Conservation (phyloP, 495 filamentous ascomycete genomes). For the Aspergillus baeticus region DNA sequence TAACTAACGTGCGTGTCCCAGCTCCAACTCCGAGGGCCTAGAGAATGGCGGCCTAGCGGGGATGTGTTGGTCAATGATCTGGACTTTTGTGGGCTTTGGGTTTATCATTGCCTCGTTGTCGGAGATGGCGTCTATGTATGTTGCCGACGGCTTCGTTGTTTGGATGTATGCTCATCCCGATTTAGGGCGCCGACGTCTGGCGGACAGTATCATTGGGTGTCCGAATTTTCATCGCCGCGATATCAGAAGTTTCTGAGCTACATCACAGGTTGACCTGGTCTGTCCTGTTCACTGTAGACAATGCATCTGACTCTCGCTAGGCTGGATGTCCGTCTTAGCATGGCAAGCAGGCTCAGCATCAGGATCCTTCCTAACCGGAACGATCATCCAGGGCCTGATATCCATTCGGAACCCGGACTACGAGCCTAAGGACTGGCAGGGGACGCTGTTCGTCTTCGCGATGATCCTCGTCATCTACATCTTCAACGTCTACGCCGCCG, state of each 20-base stretch:
- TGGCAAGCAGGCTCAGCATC: constrained; percentile 38
- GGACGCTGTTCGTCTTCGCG: constrained; percentile 44
- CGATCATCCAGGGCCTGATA: constrained; percentile 43
- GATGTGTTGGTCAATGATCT: constrained; percentile 18
- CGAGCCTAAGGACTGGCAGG: constrained; percentile 39
- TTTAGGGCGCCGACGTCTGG: constrained; percentile 36
- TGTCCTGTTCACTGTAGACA: background rate
- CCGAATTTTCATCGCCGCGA: constrained; percentile 26
- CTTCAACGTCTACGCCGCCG: constrained; percentile 40
- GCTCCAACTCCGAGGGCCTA: constrained; percentile 15
- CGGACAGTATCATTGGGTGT: constrained; percentile 39
- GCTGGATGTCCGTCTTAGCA: constrained; percentile 41
- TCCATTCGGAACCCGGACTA: constrained; percentile 30
- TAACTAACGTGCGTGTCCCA: background rate
- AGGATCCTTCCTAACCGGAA: constrained; percentile 33
- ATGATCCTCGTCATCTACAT: constrained; percentile 29
- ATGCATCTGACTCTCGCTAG: background rate
- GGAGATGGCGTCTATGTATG: constrained; percentile 35
- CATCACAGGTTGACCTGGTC: constrained; percentile 24
- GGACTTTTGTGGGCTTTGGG: constrained; percentile 20
- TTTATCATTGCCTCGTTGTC: constrained; percentile 25
- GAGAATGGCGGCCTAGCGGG: constrained; percentile 19
- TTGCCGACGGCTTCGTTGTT: background rate
- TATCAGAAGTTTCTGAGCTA: constrained; percentile 44
- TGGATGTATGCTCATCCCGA: background rate